phyloP scores from a whole-genome alignment of 139 green algal genomes.

The Ettlia oleoabundans region DNA sequence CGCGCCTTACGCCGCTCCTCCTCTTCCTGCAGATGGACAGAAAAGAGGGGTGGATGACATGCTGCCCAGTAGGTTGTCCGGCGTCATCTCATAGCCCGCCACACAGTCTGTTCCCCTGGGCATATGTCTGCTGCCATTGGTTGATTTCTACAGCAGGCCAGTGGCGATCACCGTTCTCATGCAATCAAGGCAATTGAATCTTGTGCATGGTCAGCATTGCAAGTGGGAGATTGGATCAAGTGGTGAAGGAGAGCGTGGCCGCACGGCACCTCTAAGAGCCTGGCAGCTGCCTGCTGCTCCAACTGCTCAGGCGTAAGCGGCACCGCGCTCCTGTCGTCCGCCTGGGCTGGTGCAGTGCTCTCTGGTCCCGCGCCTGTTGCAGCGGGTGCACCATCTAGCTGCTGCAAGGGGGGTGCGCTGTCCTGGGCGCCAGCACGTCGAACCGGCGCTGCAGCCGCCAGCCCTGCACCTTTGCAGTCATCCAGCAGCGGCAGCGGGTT shows the following conservation, averaged over 20 bases:
- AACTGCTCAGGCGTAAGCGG: conserved; percentile 32
- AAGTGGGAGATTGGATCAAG: no score
- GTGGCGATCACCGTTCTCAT: no score
- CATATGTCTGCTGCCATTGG: no score
- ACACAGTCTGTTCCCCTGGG: no score
- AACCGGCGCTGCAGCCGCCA: neutral
- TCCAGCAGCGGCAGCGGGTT: no score
- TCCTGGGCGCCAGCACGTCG: neutral
- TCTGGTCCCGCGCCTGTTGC: neutral
- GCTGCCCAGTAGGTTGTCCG: no score
- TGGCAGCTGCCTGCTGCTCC: conserved; percentile 29
- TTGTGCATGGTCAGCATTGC: no score
- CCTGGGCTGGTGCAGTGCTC: neutral
- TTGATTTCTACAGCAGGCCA: no score
- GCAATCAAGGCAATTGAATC: no score
- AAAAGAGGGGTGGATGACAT: no score
- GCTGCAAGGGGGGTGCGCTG: neutral
- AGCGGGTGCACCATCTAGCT: neutral
- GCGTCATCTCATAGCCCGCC: no score
- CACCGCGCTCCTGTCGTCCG: neutral
- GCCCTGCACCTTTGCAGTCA: neutral
- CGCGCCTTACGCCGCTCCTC: conserved; percentile 58
- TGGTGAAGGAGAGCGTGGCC: neutral
- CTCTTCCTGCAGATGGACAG: conserved; percentile 53
- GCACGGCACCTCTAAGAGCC: conserved; percentile 40